Evolutionary conservation across 352 stramenopile genomes (phyloP).

Genomic region (Pythium scleroteichum): DNA sequence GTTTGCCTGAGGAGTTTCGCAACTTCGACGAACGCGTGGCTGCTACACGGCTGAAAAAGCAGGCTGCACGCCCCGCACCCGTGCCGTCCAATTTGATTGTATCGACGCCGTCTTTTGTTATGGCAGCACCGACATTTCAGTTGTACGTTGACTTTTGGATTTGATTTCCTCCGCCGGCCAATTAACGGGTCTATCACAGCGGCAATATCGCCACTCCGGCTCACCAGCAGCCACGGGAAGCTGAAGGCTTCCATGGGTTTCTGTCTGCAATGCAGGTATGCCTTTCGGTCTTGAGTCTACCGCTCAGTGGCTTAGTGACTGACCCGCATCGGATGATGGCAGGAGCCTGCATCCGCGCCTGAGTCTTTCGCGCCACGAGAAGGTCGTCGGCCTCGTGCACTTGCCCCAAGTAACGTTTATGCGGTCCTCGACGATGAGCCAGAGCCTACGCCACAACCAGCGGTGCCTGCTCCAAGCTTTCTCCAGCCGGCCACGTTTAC

Average conservation of each 20-base stretch:
- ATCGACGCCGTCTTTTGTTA: conserved; percentile 56
- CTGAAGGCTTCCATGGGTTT: conserved; percentile 73
- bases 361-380: conserved; percentile 8
- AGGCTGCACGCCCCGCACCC: conserved; percentile 26
- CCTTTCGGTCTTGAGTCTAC: background rate
- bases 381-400: conserved; percentile 28
- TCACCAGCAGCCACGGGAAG: conserved; percentile 36
- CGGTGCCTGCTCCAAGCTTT: conserved; percentile 33
- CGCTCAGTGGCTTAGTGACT: background rate
- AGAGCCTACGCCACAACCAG: conserved; percentile 31
- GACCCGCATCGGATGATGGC: background rate
- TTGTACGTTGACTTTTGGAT: conserved; percentile 42
- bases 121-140: conserved; percentile 68
- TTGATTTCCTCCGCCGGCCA: background rate
- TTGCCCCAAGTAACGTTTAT: conserved; percentile 61
- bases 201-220: conserved; percentile 8
- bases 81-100: conserved; percentile 32
- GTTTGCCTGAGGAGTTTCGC: conserved; percentile 61
- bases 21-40: conserved; percentile 82
- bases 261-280: conserved; percentile 54
- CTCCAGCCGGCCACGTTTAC: conserved; percentile 74
- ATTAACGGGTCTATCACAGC: background rate
- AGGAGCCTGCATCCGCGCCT: conserved; percentile 18
- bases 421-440: conserved; percentile 58
- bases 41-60: conserved; percentile 31